phyloP scores from a whole-genome alignment of 495 filamentous ascomycete species.

The Elasticomyces elasticus region DNA sequence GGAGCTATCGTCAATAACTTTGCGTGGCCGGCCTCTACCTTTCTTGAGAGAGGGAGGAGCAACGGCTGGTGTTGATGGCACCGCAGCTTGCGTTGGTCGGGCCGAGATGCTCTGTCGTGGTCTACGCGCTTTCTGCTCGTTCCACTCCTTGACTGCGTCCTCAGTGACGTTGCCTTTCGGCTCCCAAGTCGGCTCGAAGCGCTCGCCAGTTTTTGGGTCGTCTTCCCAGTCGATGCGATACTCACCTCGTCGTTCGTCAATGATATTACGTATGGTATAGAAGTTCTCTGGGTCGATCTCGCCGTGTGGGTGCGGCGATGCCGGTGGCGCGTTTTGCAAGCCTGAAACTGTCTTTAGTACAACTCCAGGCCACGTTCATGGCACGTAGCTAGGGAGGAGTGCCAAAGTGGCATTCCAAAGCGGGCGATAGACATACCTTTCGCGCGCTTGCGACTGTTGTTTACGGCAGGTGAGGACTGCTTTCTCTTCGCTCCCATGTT shows the following conservation, averaged over 20 bases:
- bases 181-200: constrained; percentile 22
- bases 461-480: background rate
- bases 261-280: constrained; percentile 14
- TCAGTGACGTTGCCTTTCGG: constrained; percentile 20
- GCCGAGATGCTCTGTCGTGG: background rate
- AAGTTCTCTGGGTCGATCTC: constrained; percentile 4
- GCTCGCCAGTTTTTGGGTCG: constrained; percentile 17
- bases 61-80: background rate
- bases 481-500: constrained; percentile 18
- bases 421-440: constrained; percentile 4
- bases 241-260: constrained; percentile 12
- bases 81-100: background rate
- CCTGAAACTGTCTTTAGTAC: background rate
- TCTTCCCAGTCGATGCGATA: constrained; percentile 26
- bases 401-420: background rate
- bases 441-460: constrained; percentile 2
- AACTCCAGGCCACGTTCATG: too few relatives aligned
- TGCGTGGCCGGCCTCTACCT: background rate
- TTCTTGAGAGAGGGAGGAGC: background rate
- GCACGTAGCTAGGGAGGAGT: too few relatives aligned
- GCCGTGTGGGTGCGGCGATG: constrained; percentile 16
- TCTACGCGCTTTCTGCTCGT: constrained; percentile 2
- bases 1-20: constrained; percentile 19
- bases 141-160: constrained; percentile 17
- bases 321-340: background rate